phyloP scores from a whole-genome alignment of 441 rosid species.

The Croton laevigatus region DNA sequence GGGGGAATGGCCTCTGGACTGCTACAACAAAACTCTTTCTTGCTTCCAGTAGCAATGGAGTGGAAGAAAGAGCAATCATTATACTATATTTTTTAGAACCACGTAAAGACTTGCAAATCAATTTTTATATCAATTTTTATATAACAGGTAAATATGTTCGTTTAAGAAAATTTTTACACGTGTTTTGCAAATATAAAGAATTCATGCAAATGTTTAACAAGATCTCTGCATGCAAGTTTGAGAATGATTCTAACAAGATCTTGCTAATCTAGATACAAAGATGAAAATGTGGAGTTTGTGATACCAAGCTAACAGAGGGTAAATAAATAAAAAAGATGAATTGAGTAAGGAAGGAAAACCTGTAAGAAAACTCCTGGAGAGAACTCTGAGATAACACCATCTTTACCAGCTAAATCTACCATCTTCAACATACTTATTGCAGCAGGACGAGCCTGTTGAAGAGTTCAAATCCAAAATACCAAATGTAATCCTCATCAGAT shows the following conservation, averaged over 20 bases:
- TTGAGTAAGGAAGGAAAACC: conserved; percentile 38
- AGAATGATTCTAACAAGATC: background rate
- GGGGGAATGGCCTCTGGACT: background rate
- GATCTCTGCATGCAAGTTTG: background rate
- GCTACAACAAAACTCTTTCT: background rate
- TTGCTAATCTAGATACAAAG: background rate
- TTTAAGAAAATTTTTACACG: background rate
- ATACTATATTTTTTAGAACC: background rate
- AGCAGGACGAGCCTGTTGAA: conserved; percentile 73
- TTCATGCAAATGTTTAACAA: background rate
- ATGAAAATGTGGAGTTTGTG: conserved; percentile 10
- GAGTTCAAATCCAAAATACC: conserved; percentile 25
- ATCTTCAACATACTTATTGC: conserved; percentile 52
- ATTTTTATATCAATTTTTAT: background rate
- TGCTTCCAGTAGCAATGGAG: background rate
- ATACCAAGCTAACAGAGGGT: conserved; percentile 8
- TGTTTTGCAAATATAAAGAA: background rate
- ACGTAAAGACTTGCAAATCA: background rate
- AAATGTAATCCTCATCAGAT: conserved; percentile 11
- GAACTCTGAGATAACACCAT: conserved; percentile 68
- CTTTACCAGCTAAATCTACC: conserved; percentile 69
- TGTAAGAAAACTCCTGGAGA: conserved; percentile 92
- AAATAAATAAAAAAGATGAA: conserved; percentile 9
- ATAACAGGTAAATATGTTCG: background rate
- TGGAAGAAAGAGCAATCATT: conserved; percentile 3